These are phyloP conservation scores for Helminthosporium solani DNA, from an alignment of 2,329 filamentous ascomycete genomes.

Conservation along the genomic window DNA sequence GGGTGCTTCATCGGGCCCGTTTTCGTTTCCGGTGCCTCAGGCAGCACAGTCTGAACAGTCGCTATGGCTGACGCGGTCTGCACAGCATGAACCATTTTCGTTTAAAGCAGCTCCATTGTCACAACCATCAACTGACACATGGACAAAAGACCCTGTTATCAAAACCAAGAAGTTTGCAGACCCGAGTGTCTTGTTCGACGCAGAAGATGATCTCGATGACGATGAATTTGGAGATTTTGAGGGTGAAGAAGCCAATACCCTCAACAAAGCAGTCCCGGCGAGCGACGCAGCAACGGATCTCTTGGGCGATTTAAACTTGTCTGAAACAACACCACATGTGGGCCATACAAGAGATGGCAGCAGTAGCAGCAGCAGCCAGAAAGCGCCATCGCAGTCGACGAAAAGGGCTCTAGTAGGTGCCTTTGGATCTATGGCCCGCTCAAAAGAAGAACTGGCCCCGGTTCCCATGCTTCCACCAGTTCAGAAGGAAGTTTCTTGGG, in stretches of 20 bases:
- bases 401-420: constrained; percentile 13
- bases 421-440: constrained; percentile 15
- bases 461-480: constrained; percentile 4
- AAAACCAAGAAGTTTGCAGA: constrained; percentile 37
- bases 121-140: constrained; percentile 16
- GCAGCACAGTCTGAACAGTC: constrained; percentile 14
- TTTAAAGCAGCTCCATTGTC: constrained; percentile 8
- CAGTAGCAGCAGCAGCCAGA: neutral
- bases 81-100: constrained; percentile 14
- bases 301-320: constrained; percentile 27
- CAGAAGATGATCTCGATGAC: constrained; percentile 40
- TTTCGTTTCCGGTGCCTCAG: constrained; percentile 9
- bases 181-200: constrained; percentile 44
- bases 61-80: neutral
- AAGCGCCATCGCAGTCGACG: constrained; percentile 1
- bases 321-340: constrained; percentile 16
- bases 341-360: neutral
- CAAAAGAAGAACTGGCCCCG: constrained; percentile 6
- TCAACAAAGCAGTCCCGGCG: neutral
- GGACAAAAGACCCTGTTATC: constrained; percentile 29
- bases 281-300: constrained; percentile 26
- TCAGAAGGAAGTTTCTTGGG: constrained; percentile 44
- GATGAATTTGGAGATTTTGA: constrained; percentile 43
- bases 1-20: constrained; percentile 24
- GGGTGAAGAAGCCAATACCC: constrained; percentile 15